phyloP scores from a whole-genome alignment of 495 filamentous ascomycete species.

The Lasiosphaeria hispida region DNA sequence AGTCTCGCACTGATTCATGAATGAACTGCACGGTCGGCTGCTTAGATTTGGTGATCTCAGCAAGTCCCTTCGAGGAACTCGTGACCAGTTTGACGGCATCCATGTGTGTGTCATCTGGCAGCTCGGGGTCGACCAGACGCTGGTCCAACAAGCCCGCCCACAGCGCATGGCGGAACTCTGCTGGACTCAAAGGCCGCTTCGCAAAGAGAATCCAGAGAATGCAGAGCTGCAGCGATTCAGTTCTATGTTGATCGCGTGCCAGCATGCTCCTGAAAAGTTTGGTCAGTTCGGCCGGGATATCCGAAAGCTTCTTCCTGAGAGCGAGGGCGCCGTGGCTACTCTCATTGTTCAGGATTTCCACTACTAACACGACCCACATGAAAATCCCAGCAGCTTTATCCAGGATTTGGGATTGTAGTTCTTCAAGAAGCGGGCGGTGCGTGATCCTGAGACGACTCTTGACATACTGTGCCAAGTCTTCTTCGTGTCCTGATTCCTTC shows the following conservation, averaged over 20 bases:
- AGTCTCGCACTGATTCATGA: slow-evolving; percentile 41
- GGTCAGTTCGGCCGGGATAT: slow-evolving; percentile 30
- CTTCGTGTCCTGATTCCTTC: slow-evolving; percentile 13
- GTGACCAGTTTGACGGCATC: neutral
- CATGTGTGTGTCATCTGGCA: neutral
- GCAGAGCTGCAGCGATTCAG: slow-evolving; percentile 30
- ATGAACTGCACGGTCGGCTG: slow-evolving; percentile 39
- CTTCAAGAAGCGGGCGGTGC: slow-evolving; percentile 25
- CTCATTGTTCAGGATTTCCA: slow-evolving; percentile 41
- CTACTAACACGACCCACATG: slow-evolving; percentile 45
- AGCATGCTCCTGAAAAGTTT: slow-evolving; percentile 35
- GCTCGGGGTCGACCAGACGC: slow-evolving; percentile 1
- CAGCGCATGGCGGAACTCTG: slow-evolving; percentile 37
- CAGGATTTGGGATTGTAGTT: slow-evolving; percentile 28
- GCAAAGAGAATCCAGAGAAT: slow-evolving; percentile 41
- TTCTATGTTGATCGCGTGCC: slow-evolving; percentile 25
- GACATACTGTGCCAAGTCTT: slow-evolving; percentile 24
- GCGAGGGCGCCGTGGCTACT: slow-evolving; percentile 10
- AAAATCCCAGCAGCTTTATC: slow-evolving; percentile 43
- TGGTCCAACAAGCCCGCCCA: slow-evolving; percentile 19
- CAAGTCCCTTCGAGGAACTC: slow-evolving; percentile 34
- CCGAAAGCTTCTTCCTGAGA: slow-evolving; percentile 21
- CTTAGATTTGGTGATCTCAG: slow-evolving; percentile 27
- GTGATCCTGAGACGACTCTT: slow-evolving; percentile 19
- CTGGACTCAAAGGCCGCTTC: slow-evolving; percentile 27